Percentiles rank a stretch among this genome's conserved stretches.
These are phyloP conservation scores for Torulaspora delbrueckii DNA, from an alignment of 805 yeast genomes.

Conservation along the genomic window DNA sequence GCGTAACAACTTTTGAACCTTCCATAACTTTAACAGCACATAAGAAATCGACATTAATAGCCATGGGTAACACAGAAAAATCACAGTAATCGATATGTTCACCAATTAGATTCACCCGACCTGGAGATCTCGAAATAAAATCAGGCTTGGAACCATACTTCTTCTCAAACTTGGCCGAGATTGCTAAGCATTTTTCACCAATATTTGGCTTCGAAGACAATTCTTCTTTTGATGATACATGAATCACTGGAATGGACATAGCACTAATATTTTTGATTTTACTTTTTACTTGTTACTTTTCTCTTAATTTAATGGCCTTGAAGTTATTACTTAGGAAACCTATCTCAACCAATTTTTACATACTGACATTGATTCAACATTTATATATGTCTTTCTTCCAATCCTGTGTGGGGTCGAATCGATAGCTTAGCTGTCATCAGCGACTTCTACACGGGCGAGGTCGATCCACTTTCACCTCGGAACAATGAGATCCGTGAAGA, in stretches of 20 bases:
- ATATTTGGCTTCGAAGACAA: neutral
- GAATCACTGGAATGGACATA: neutral
- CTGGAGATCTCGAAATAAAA: slow-evolving; percentile 60
- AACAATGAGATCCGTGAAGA: too few relatives aligned
- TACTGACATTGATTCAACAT: too few relatives aligned
- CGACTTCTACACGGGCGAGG: too few relatives aligned
- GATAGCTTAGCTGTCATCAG: too few relatives aligned
- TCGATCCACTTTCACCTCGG: too few relatives aligned
- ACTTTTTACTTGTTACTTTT: neutral
- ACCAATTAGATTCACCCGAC: slow-evolving; percentile 69
- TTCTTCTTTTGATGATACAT: neutral
- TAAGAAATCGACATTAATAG: slow-evolving; percentile 58
- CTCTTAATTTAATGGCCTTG: neutral
- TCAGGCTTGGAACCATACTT: slow-evolving; percentile 22
- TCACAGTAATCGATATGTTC: slow-evolving; percentile 70
- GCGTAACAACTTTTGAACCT: slow-evolving; percentile 25
- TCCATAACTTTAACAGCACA: slow-evolving; percentile 43
- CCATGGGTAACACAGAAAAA: slow-evolving; percentile 71
- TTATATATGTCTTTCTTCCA: too few relatives aligned
- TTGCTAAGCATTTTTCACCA: too few relatives aligned
- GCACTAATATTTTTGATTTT: neutral
- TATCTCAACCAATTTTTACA: too few relatives aligned
- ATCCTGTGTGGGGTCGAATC: too few relatives aligned
- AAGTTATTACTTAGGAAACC: too few relatives aligned
- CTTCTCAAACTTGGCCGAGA: neutral